These are phyloP conservation scores for Geopyxis carbonaria DNA, from an alignment of 495 filamentous ascomycete species.

Conservation along the genomic window DNA sequence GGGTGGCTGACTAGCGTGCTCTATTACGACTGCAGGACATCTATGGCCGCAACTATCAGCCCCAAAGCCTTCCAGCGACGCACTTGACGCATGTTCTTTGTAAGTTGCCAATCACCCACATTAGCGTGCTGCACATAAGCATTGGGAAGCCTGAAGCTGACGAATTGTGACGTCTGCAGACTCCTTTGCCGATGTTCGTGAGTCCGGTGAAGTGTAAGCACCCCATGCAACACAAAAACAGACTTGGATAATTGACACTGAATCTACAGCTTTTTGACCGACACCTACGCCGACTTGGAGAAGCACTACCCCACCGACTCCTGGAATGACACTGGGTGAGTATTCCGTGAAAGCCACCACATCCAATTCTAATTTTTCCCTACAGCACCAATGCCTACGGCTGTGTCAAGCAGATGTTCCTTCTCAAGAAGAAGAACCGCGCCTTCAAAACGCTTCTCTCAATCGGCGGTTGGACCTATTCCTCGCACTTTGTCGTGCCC, in stretches of 20 bases:
- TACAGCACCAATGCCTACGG: conserved; percentile 64
- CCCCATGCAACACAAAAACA: not conserved
- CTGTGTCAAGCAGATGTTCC: conserved; percentile 81
- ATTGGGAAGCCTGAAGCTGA: not conserved
- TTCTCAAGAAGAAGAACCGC: conserved; percentile 75
- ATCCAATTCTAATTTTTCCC: too few relatives aligned
- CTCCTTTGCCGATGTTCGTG: conserved; percentile 68
- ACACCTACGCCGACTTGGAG: conserved; percentile 29
- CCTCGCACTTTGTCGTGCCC: conserved; percentile 62
- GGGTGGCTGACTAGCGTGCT: conserved; percentile 4
- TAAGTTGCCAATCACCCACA: conserved; percentile 8
- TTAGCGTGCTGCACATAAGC: not conserved
- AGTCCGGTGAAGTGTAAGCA: conserved; percentile 59
- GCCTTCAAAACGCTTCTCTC: conserved; percentile 82
- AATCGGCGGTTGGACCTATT: conserved; percentile 95
- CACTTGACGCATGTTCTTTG: conserved; percentile 83
- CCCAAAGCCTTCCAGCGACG: conserved; percentile 70
- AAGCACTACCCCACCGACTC: conserved; percentile 79
- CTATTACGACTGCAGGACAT: conserved; percentile 43
- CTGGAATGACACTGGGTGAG: conserved; percentile 42
- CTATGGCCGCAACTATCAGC: conserved; percentile 66
- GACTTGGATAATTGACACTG: conserved; percentile 2
- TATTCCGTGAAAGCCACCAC: too few relatives aligned
- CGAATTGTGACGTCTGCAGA: conserved; percentile 25
- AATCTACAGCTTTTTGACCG: conserved; percentile 20